Base-by-base conservation (phyloP, 2,329 filamentous ascomycete genomes). In the Tolypocladium nubicola region DNA sequence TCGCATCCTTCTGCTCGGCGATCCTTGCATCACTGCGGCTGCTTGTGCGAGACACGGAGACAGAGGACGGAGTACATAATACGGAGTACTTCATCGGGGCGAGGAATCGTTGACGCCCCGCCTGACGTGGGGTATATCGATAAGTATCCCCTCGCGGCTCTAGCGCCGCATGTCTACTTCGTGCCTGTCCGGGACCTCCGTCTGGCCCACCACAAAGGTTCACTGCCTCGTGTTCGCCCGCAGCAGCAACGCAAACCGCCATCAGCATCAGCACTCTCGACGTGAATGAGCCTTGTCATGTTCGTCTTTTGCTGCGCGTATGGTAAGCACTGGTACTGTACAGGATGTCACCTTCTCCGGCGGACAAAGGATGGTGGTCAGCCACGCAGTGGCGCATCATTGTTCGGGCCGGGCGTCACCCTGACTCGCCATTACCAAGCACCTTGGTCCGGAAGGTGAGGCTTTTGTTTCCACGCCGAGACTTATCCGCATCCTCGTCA, bases 101-200 rank as follows among this genome's bases (percentile, higher is more conserved):
- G 1, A 8, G 37, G 37, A 5, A 19, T 54, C 52, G 52, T 43
- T 33, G 21, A 23, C 16, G 52, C 26, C 52, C 41, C 53, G 30
- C 41, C 7, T 2, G 16, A 35, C 38, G 55, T 56, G 60, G 60
- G 60, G 60, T 59, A 60, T 61, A 61, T 61, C 60, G 60, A 61
- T 61, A 61, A 38, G 55, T 39, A 39, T 8, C 9, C 53, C 47
- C 26, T 23, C 2, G 47, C 47, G 26, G 16, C 47, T 50, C 26
- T 6, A 35, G 19, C 30, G 47, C 47, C 9, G 47, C 23, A 35
- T 14, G 30, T 50, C 47, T 35, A 50, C 23, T 26, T 26, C 23
- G 23, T 26, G 4, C 47, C 47, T 50, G 30, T 4, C 26, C 26
- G 26, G 47, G 14, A 49, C 45, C 45, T 30, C 26, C 2, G 45